Evolutionary conservation across 495 filamentous ascomycete species (phyloP), one percentile per base, ranked within the genome.

Genomic region (Amphirosellinia nigrospora): DNA sequence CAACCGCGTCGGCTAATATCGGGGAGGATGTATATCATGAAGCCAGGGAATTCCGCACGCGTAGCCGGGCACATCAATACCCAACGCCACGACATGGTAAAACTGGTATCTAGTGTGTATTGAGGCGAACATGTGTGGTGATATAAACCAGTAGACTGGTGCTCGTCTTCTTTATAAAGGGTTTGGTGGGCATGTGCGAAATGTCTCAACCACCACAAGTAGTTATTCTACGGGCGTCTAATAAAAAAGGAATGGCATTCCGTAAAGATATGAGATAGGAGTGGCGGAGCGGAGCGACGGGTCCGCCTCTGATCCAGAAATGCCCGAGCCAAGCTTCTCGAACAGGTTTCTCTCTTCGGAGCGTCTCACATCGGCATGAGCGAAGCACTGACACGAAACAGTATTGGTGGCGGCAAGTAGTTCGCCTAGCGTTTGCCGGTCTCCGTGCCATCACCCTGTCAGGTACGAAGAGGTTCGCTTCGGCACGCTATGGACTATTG

Each of bases 1-100:
- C 34, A 61, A 60, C 55, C 66, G 66, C 66, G 53, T 56, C 66
- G 66, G 66, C 66, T 68, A 68, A 68, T 68, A 68, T 59, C n/a
- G n/a, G 41, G 34, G 38, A 61, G 39, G 19, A 68, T 66, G 26
- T n/a, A 36, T 38, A 34, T 64, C 32, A 13, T 59, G 38, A 36
- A 19, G 34, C 36, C 16, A 46, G 23, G 39, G 65, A 39, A 26
- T 3, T 41, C 64, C 39, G 52, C 50, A 58, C 56, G 50, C 64
- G 15, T 30, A 43, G 21, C 15, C 8, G 48, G 1, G 45, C 9
- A 65, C 28, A 23, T 0, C 10, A 6, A 19, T 65, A 65, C 10
- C 21, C 13, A 15, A 52, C 10, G 63, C 45, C 39, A 26, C 30
- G 45, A 36, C 10, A 23, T 39, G 34, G 30, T 13, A 36, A 46